Evolutionary conservation across 257 asterid species (phyloP).

Genomic region (Solanum pinnatisectum): DNA sequence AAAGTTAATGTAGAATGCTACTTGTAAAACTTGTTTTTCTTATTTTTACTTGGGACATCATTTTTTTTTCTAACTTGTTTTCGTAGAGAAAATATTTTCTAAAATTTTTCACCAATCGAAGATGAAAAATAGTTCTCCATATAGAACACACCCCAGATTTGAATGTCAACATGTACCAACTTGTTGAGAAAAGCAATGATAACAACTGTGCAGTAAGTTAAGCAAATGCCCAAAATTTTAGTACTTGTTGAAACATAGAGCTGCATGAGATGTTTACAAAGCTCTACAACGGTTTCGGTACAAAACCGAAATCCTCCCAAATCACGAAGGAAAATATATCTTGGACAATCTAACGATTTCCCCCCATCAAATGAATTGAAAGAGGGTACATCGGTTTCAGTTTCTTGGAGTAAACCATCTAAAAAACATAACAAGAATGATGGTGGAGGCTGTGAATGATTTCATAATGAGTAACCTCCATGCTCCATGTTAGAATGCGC

Average conservation of each 20-base stretch:
- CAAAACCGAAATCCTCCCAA: neutral
- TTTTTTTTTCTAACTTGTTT: neutral
- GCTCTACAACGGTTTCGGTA: neutral
- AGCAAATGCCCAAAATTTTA: neutral
- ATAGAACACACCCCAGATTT: neutral
- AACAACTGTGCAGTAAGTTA: too few species aligned
- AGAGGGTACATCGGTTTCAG: neutral
- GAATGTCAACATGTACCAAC: neutral
- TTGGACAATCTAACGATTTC: neutral
- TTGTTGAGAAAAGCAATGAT: neutral
- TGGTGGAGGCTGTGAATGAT: neutral
- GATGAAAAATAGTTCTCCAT: neutral
- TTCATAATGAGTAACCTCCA: neutral
- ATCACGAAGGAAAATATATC: neutral
- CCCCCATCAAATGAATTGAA: neutral
- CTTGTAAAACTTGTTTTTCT: neutral
- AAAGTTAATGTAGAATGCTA: neutral
- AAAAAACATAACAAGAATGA: neutral
- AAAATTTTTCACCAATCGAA: neutral
- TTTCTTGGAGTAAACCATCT: neutral
- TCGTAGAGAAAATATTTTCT: neutral
- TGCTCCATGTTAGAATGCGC: neutral
- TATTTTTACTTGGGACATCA: neutral
- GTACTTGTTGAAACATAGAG: neutral
- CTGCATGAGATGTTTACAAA: neutral